These are phyloP conservation scores for Anethum foeniculum DNA, from an alignment of 140 eudicot genomes.

Conservation along the genomic window DNA sequence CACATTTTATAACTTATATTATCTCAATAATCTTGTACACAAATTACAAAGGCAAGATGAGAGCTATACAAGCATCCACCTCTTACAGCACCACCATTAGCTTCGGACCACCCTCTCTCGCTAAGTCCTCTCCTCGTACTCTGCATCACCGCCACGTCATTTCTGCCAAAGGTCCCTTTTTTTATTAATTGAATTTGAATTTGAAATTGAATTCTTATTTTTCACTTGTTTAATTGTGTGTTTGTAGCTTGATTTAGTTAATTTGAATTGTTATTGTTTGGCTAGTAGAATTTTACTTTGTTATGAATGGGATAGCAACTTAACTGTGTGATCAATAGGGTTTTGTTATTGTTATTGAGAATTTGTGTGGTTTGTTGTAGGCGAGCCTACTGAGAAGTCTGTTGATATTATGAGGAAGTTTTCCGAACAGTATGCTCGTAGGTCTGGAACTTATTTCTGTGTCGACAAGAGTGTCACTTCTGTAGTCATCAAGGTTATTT, in stretches of 20 bases:
- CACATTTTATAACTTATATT: no score
- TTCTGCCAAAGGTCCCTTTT: slow-evolving; percentile 22
- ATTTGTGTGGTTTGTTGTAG: slow-evolving; percentile 23
- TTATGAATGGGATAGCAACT: background rate
- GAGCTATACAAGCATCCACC: slow-evolving; percentile 74
- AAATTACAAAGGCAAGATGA: slow-evolving; percentile 14
- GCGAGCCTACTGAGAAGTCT: slow-evolving; percentile 84
- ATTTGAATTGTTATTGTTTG: no score
- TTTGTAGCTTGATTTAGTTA: background rate
- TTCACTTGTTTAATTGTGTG: background rate
- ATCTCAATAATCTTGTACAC: no score
- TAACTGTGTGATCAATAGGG: background rate
- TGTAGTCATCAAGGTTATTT: slow-evolving; percentile 76
- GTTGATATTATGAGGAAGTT: slow-evolving; percentile 96
- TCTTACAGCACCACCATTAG: slow-evolving; percentile 47
- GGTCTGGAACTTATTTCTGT: slow-evolving; percentile 89
- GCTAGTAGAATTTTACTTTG: no score
- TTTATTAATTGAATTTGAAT: background rate
- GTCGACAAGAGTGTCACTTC: slow-evolving; percentile 94
- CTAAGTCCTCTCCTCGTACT: slow-evolving; percentile 26
- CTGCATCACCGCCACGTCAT: slow-evolving; percentile 27
- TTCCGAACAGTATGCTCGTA: slow-evolving; percentile 95
- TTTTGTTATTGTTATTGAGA: background rate
- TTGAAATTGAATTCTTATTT: background rate
- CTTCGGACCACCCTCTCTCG: slow-evolving; percentile 43